phyloP scores from a whole-genome alignment of 257 asterid genomes.

The Solanum virginianum region DNA sequence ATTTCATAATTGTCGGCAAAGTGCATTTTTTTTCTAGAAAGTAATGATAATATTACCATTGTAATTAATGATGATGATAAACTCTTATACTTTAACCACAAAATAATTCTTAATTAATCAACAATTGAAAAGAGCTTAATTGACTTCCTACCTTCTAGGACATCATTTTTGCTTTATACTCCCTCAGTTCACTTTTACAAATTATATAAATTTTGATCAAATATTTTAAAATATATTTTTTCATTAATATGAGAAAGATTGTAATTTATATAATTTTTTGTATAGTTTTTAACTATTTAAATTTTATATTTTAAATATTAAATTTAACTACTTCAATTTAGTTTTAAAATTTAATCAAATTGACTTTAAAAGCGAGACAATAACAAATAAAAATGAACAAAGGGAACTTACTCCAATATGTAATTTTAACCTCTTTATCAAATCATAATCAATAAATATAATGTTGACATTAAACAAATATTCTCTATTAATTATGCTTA shows the following conservation, averaged over 20 bases:
- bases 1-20: background rate
- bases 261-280: too few species aligned
- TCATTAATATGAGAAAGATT: too few species aligned
- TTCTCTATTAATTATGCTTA: background rate
- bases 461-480: background rate
- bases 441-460: background rate
- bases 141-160: background rate
- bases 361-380: too few species aligned
- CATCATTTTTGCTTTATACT: background rate
- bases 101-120: background rate
- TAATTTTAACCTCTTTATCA: background rate
- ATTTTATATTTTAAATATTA: too few species aligned
- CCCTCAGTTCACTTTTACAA: too few species aligned
- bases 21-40: background rate
- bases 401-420: background rate
- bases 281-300: too few species aligned
- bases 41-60: background rate
- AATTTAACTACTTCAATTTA: too few species aligned
- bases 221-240: too few species aligned
- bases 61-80: background rate
- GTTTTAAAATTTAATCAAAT: too few species aligned
- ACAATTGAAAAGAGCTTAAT: background rate
- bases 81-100: background rate
- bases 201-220: too few species aligned
- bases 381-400: too few species aligned